Conservation (phyloP, 2,329 filamentous ascomycete genomes). For the Fusarium sterilihyphosum region DNA sequence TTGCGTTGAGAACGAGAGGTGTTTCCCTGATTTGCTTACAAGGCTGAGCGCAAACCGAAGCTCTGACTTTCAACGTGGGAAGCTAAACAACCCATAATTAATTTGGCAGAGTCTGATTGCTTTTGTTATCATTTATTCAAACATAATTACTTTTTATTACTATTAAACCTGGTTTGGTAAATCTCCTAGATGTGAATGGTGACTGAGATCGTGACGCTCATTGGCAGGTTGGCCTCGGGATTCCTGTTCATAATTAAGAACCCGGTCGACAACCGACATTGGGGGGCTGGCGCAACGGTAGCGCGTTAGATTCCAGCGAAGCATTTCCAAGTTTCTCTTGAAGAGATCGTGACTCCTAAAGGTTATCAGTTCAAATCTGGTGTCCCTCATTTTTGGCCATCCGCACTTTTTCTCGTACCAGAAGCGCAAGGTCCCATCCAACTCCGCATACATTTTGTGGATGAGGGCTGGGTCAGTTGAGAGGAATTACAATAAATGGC, state of each 20-base stretch:
- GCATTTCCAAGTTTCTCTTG: not conserved
- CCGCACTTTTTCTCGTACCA: not conserved
- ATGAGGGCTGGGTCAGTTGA: not conserved
- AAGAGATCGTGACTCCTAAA: not conserved
- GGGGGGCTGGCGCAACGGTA: conserved; percentile 13
- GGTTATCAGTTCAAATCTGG: conserved; percentile 16
- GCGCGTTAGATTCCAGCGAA: conserved; percentile 9
- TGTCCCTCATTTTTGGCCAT: not conserved
- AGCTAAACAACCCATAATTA: not conserved
- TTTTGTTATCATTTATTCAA: not conserved
- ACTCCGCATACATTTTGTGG: not conserved
- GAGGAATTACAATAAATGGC: accelerated
- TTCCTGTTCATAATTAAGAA: not conserved
- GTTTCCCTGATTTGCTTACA: too few species aligned
- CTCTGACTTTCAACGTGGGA: too few species aligned
- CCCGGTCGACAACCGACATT: too few species aligned
- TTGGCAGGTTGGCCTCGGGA: too few species aligned
- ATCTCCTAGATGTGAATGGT: not conserved
- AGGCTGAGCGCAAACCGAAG: too few species aligned
- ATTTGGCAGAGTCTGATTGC: too few species aligned
- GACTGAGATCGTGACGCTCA: not conserved
- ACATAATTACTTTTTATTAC: not conserved
- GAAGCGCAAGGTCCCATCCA: not conserved
- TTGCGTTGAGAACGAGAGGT: not conserved
- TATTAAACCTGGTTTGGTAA: not conserved